Base-by-base conservation (phyloP, 2,329 filamentous ascomycete species). In the Hypoxylon sp. region DNA sequence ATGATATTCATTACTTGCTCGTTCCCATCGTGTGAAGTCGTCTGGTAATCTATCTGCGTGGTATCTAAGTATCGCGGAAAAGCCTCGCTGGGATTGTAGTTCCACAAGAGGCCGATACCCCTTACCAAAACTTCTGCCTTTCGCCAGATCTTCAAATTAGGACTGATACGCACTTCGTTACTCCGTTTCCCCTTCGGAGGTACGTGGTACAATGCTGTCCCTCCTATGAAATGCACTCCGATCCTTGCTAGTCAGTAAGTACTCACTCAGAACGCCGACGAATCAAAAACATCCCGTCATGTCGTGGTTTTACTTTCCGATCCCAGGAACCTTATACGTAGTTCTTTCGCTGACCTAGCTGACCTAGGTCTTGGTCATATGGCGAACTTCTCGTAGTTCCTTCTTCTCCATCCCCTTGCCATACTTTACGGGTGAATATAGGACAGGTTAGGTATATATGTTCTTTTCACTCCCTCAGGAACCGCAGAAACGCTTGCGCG, bases 401-500 rank as follows among this genome's bases (percentile, higher is more conserved):
- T 26, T 26, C 24, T 7, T 26, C 17, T 20, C n/a, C 17, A 24
- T 59, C 50, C 49, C 24, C 26, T 19, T 32, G 7, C 1, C n/a
- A n/a, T n/a, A n/a, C n/a, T n/a, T n/a, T n/a, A n/a, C n/a, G n/a
- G n/a, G n/a, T n/a, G n/a, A n/a, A n/a, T n/a, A n/a, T n/a, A n/a
- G n/a, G n/a, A n/a, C n/a, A n/a, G n/a, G n/a, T n/a, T n/a, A n/a
- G n/a, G n/a, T n/a, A n/a, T n/a, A 8, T 47, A 20, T 26, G 13
- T 28, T 8, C 37, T 32, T 26, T 26, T 57, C 69, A 83, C 68
- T 92, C 89, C 49, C 87, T 79, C 71, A 96, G 76, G 70, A 98
- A 97, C 46, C 84, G 86, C 72, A 97, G 75, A 75, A 97, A 96
- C 0, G 87, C 89, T 66, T 84, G 82, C 0, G 88, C 90, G 56